phyloP scores from a whole-genome alignment of 2,329 filamentous ascomycete species.

The Thielaviopsis populi region DNA sequence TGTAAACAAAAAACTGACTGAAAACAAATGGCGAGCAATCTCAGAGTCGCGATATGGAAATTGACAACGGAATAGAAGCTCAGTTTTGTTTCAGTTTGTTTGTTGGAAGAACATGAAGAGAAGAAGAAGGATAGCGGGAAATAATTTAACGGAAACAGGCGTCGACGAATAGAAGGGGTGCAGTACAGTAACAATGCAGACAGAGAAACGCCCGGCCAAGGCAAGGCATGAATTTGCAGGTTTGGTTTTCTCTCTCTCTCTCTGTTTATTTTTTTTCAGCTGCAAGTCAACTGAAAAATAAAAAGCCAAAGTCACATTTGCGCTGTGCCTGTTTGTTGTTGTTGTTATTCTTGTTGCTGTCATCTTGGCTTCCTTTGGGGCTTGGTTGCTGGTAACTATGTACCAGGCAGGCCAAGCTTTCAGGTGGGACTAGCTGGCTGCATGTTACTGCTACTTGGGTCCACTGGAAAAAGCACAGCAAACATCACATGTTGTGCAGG shows the following conservation, averaged over 20 bases:
- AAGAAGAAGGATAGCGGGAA: not conserved
- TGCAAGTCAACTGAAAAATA: not conserved
- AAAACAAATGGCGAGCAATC: not conserved
- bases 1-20: not conserved
- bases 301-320: not conserved
- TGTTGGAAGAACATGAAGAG: not conserved
- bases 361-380: not conserved
- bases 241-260: not conserved
- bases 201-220: not conserved
- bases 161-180: not conserved
- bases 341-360: not conserved
- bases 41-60: not conserved
- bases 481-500: conserved; percentile 1
- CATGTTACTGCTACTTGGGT: not conserved
- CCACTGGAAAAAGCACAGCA: not conserved
- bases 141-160: not conserved
- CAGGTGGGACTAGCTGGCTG: not conserved
- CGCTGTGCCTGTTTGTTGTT: not conserved
- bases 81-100: not conserved
- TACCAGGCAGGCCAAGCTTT: not conserved
- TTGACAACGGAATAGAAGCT: not conserved
- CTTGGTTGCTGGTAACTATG: not conserved
- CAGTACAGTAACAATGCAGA: not conserved
- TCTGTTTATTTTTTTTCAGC: not conserved
- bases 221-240: not conserved